phyloP scores from a whole-genome alignment of 768 basidiomycete species.

The Leccinum disarticulatum region DNA sequence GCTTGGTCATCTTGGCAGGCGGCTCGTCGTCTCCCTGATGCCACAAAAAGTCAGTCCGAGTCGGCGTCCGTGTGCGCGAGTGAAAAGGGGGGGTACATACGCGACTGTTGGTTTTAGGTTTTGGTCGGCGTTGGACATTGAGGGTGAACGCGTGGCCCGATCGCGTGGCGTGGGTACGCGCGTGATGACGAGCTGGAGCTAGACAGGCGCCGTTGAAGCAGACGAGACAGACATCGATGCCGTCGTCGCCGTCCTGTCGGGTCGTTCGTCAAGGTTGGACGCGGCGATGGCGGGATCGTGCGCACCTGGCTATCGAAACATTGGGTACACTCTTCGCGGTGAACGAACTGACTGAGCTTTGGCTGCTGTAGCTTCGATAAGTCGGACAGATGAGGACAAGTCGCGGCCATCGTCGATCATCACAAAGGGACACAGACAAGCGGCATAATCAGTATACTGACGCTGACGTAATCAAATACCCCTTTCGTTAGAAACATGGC shows the following conservation, averaged over 20 bases:
- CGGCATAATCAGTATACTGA: no score
- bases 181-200: constrained; percentile 62
- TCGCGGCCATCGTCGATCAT: constrained; percentile 14
- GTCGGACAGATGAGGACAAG: constrained; percentile 54
- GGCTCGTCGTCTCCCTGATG: constrained; percentile 75
- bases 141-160: constrained; percentile 74
- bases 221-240: constrained; percentile 84
- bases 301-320: constrained; percentile 92
- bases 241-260: constrained; percentile 63
- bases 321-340: constrained; percentile 94
- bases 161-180: constrained; percentile 67
- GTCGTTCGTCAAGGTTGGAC: not conserved
- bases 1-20: constrained; percentile 84
- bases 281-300: constrained; percentile 9
- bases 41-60: not conserved
- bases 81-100: constrained; percentile 48
- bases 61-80: not conserved
- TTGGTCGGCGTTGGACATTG: constrained; percentile 75
- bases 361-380: constrained; percentile 55
- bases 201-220: constrained; percentile 97
- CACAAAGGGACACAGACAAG: no score
- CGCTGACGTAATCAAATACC: no score
- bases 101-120: constrained; percentile 54
- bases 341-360: constrained; percentile 66
- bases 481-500: no score